A percentile compares a stretch with the other conserved stretches of the same genome.
Conservation (phyloP, 768 basidiomycete genomes). For the Amanita polypyramis region DNA sequence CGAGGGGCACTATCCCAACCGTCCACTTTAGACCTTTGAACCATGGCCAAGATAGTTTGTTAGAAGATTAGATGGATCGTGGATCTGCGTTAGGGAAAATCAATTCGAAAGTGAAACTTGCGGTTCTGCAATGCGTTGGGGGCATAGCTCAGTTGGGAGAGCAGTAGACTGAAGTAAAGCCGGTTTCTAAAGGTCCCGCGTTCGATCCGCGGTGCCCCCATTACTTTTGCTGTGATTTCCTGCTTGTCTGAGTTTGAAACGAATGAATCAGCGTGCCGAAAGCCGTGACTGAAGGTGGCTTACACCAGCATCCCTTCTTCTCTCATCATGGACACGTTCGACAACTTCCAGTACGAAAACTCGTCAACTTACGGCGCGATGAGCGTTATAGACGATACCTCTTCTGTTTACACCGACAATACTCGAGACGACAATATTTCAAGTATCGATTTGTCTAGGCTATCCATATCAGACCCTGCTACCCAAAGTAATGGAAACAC, state of each 20-base stretch:
- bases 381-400: constrained; percentile 68
- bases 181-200: constrained; percentile 75
- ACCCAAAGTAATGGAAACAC: constrained; percentile 30
- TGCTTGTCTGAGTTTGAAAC: background rate
- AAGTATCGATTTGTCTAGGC: constrained; percentile 54
- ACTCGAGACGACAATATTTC: constrained; percentile 44
- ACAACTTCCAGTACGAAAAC: constrained; percentile 80
- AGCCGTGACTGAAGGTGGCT: background rate
- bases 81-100: too few species aligned
- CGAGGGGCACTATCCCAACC: background rate
- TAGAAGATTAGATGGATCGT: background rate
- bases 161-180: constrained; percentile 71
- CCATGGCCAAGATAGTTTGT: background rate
- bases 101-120: too few species aligned
- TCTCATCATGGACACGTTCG: constrained; percentile 64
- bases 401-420: constrained; percentile 69
- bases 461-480: constrained; percentile 52
- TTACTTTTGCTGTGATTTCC: background rate
- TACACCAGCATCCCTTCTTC: constrained; percentile 7
- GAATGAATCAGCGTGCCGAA: background rate
- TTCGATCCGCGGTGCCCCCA: constrained; percentile 74
- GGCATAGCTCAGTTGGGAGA: constrained; percentile 70
- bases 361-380: constrained; percentile 73
- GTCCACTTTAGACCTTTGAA: constrained; percentile 5
- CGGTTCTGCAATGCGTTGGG: too few species aligned